Percentiles rank a stretch among this genome's conserved stretches.
Conservation (phyloP, 2,329 filamentous ascomycete genomes). For the Ophiognomonia clavigignenti-juglandacearum region DNA sequence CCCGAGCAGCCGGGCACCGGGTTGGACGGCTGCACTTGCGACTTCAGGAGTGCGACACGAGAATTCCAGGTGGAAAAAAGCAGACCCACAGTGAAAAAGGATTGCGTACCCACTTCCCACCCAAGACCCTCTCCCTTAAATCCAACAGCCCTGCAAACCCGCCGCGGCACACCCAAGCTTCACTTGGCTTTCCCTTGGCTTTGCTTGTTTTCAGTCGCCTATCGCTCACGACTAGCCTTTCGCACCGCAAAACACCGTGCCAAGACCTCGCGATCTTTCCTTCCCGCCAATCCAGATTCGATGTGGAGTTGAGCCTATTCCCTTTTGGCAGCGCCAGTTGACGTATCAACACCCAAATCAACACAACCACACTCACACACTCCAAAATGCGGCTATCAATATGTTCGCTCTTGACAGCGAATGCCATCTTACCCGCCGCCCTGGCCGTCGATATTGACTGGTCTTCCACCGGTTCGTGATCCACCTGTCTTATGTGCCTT, state of each 20-base stretch:
- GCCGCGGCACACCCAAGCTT: constrained; percentile 1
- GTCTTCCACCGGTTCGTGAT: constrained; percentile 12
- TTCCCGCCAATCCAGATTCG: neutral
- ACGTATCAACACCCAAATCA: too few species aligned
- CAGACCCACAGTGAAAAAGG: constrained; percentile 5
- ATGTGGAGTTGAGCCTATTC: constrained; percentile 5
- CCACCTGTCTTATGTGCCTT: neutral
- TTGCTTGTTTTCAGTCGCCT: constrained; percentile 7
- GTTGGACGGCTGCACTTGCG: neutral
- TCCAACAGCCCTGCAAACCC: too few species aligned
- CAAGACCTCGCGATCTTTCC: constrained; percentile 1
- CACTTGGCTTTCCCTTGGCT: constrained; percentile 14
- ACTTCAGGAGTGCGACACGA: constrained; percentile 1
- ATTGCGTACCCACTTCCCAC: constrained; percentile 2
- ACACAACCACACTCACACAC: neutral
- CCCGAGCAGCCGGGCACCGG: constrained; percentile 5
- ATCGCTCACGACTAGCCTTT: neutral
- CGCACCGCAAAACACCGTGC: neutral
- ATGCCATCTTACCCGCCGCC: constrained; percentile 5
- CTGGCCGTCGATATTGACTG: constrained; percentile 12
- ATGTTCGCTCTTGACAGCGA: constrained; percentile 7
- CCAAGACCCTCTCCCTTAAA: constrained; percentile 7
- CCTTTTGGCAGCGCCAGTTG: neutral
- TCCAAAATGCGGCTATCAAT: constrained; percentile 10
- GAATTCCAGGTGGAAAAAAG: neutral